Base-by-base conservation (phyloP, 768 basidiomycete species). In the Suillus spraguei region DNA sequence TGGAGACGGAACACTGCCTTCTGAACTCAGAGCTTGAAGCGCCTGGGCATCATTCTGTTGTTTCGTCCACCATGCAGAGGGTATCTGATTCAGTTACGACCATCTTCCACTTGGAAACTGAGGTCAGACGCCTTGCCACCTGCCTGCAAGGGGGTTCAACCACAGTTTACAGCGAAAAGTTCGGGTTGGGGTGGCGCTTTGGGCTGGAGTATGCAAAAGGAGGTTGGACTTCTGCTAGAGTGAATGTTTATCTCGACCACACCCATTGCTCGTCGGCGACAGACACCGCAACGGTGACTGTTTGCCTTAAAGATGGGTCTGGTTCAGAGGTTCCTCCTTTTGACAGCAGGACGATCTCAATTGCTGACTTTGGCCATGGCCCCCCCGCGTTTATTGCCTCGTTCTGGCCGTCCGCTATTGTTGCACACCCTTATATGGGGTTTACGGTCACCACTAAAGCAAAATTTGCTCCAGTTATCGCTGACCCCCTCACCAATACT, bases 181-280 rank as follows among this genome's bases (percentile, higher is more conserved):
- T 73, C 50, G 72, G 72, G 0, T 7, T 73, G 11, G 72, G 72
- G 3, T 73, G 72, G 74, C 74, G 72, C 2, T 60, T 73, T 6
- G 72, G 72, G 7, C 60, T 73, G 28, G 47, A 74, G 1, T 65
- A 47, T n/a, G 10, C 46, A 3, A 22, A 47, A 47, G 46, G n/a
- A 47, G 22, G 46, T n/a, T 47, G 46, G 46, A 3, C 46, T 13
- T 47, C 22, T 47, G 46, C 46, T n/a, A 47, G 24, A 47, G 46
- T 47, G 46, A 47, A 47, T n/a, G 22, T 22, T 24, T 47, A 47
- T 22, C 28, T 13, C 28, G 28, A 28, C 4, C 28, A 28, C 28
- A 28, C 28, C 28, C 28, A 28, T 28, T 28, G 28, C 28, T 28
- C 28, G 28, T 28, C 28, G 28, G 28, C 28, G 28, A 28, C 28